A percentile compares a stretch with the other conserved stretches of the same genome.
Conservation (phyloP, 805 yeast species). For the Saccharomyces jurei region DNA sequence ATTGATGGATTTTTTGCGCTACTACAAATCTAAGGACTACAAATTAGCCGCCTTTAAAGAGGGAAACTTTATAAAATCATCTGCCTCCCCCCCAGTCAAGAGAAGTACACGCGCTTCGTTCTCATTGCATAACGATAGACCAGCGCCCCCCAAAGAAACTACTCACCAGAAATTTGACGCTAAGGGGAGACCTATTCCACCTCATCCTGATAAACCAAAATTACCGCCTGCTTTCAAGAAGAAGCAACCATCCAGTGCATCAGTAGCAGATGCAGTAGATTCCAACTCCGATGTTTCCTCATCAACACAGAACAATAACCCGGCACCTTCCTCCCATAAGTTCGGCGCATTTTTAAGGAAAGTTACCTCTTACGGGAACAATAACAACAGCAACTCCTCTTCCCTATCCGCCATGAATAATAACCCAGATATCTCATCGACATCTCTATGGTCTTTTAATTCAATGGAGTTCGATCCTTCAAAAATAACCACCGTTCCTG, state of each 20-base stretch:
- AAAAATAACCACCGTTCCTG: constrained; percentile 30
- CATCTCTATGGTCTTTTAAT: constrained; percentile 3
- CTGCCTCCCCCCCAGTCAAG: constrained; percentile 21
- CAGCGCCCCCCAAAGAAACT: constrained; percentile 4
- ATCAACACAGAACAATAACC: neutral
- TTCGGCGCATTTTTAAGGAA: constrained; percentile 29
- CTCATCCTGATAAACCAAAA: constrained; percentile 41
- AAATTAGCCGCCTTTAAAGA: constrained; percentile 19
- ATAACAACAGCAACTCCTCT: neutral
- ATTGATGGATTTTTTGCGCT: constrained; percentile 39
- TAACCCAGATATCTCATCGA: neutral
- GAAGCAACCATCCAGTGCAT: neutral
- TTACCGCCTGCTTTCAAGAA: constrained; percentile 42
- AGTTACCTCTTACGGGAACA: constrained; percentile 24
- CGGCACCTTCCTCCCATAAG: constrained; percentile 15
- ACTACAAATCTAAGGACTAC: constrained; percentile 27
- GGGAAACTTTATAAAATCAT: constrained; percentile 14
- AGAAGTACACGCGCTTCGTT: constrained; percentile 24
- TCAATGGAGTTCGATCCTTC: constrained; percentile 12
- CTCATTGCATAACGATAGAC: constrained; percentile 11
- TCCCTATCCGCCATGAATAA: neutral
- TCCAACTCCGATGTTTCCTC: constrained; percentile 1
- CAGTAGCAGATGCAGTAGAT: neutral
- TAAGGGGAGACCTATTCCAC: constrained; percentile 42
- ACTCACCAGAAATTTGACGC: constrained; percentile 28